Base-by-base conservation (phyloP, 805 yeast genomes). In the Kuraishia ogatae region DNA sequence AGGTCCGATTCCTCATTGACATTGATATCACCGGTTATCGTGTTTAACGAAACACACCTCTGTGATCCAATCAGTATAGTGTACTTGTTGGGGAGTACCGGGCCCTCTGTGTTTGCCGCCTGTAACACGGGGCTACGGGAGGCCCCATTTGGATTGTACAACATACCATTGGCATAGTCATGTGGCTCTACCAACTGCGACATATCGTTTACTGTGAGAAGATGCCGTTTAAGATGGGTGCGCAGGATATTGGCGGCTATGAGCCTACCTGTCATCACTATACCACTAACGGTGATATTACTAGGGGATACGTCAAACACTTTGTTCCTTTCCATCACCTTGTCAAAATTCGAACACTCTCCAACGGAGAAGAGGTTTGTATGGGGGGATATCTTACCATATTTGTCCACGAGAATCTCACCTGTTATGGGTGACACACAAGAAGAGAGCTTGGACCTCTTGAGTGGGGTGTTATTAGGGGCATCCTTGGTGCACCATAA, bases 341-440 rank as follows among this genome's bases (percentile, higher is more conserved):
- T 50, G 29, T 57, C 55, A 11, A 57, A 46, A 24, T 50, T 55
- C n/a, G 53, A 52, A 23, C 53, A 50, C 48, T 57, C 59, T 15
- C 59, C 59, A 24, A 57, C 47, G 17, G 57, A 35, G 24, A 52
- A 57, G 28, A 56, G 17, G 24, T 23, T 54, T 1, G 24, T 6
- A 24, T 50, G 43, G 2, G 50, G 51, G 6, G 53, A 5, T 2
- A 54, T 23, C 52, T 28, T 49, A 5, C 49, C 39, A 15, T 35
- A 29, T 21, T 21, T 51, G 51, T 57, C 52, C 23, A 57, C 57
- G 8, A 57, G 17, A 10, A 55, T 47, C 26, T 55, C 57, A 6
- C 48, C 43, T 1, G 55, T 55, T 2, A 50, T 46, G n/a, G 59
- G 57, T 2, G 55, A 53, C 11, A 57, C 48, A 8, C 51, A 50